These are phyloP conservation scores for Vicia faba DNA, from an alignment of 306 rosid species.

Conservation along the genomic window DNA sequence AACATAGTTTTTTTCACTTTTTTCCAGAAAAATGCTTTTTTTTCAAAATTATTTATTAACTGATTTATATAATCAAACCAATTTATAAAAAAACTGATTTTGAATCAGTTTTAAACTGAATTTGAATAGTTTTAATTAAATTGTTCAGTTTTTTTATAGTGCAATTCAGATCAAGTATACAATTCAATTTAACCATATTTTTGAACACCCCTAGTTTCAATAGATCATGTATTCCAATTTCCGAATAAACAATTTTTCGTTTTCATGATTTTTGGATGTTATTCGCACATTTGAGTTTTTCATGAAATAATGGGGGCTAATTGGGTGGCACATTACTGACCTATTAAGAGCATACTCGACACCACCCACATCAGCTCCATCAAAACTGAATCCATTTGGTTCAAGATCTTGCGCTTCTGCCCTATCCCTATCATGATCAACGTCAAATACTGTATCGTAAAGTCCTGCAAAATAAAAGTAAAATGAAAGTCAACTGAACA, in stretches of 20 bases:
- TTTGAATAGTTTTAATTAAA: no score
- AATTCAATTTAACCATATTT: no score
- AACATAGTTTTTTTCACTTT: no score
- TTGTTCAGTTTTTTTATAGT: no score
- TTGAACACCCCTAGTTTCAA: not conserved
- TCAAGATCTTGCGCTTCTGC: conserved; percentile 79
- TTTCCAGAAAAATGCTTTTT: no score
- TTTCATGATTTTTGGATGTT: not conserved
- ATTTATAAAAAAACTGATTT: no score
- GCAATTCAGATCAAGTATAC: no score
- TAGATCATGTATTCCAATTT: not conserved
- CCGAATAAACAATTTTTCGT: not conserved
- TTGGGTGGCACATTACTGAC: conserved; percentile 44
- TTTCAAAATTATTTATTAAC: no score
- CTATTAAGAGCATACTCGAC: conserved; percentile 93
- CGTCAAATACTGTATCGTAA: conserved; percentile 83
- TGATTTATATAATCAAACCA: no score
- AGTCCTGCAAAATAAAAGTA: conserved; percentile 61
- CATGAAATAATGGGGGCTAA: conserved; percentile 22
- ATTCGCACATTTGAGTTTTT: conserved; percentile 16
- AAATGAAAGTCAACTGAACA: conserved; percentile 36
- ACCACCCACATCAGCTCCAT: conserved; percentile 85
- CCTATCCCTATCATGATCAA: conserved; percentile 78
- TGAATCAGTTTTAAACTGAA: no score
- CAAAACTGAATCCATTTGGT: conserved; percentile 91